Conservation (phyloP, 129 eudicot species). For the Oenanthe sinensis region DNA sequence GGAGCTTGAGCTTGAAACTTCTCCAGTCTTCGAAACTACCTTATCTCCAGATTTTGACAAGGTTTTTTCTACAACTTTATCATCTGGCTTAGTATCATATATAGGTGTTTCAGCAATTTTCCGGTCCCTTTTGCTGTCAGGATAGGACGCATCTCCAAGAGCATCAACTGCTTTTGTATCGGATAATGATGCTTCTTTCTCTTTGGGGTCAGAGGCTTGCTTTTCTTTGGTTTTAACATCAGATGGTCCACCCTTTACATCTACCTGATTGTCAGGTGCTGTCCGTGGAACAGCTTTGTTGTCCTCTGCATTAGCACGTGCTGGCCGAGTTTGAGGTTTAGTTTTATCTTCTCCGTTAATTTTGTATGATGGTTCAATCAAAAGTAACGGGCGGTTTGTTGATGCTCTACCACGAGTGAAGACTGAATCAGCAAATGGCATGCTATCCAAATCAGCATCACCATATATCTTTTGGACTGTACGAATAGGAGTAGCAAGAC, state of each 20-base stretch:
- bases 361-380: slow-evolving; percentile 72
- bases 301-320: slow-evolving; percentile 23
- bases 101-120: slow-evolving; percentile 16
- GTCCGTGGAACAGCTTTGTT: slow-evolving; percentile 21
- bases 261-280: slow-evolving; percentile 28
- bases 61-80: slow-evolving; percentile 18
- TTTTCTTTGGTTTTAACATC: slow-evolving; percentile 42
- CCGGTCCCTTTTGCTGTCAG: slow-evolving; percentile 20
- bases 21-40: slow-evolving; percentile 15
- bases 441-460: slow-evolving; percentile 64
- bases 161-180: slow-evolving; percentile 23
- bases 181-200: slow-evolving; percentile 20
- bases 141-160: slow-evolving; percentile 22
- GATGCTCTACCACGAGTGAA: slow-evolving; percentile 53
- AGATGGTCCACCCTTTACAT: slow-evolving; percentile 28
- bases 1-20: slow-evolving; percentile 11
- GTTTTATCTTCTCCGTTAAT: slow-evolving; percentile 69
- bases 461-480: slow-evolving; percentile 70
- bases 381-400: slow-evolving; percentile 49
- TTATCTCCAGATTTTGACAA: slow-evolving; percentile 9
- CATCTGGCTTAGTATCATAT: slow-evolving; percentile 29
- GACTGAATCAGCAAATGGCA: slow-evolving; percentile 60
- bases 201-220: slow-evolving; percentile 24
- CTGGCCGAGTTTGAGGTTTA: slow-evolving; percentile 47
- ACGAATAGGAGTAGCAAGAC: slow-evolving; percentile 96